phyloP scores from a whole-genome alignment of 495 filamentous ascomycete species.

The Penicillium verhagenii region DNA sequence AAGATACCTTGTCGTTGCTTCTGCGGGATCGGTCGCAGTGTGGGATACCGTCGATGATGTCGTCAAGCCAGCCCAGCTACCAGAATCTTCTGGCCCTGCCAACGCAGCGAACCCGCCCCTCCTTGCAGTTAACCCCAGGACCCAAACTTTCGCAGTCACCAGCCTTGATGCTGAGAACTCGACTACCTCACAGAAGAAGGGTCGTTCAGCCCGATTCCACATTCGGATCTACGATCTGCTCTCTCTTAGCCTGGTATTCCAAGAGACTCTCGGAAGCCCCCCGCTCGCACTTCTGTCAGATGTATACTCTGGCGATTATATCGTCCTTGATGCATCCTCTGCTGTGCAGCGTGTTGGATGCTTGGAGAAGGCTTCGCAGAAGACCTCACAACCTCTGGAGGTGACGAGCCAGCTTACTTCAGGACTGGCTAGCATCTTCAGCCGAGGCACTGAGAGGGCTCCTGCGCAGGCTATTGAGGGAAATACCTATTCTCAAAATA shows the following conservation, averaged over 20 bases:
- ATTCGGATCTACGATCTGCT: constrained; percentile 41
- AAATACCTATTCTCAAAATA: constrained; percentile 54
- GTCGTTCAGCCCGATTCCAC: constrained; percentile 20
- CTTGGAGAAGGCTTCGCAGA: constrained; percentile 53
- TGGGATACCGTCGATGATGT: constrained; percentile 47
- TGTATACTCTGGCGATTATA: constrained; percentile 54
- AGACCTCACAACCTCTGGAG: constrained; percentile 48
- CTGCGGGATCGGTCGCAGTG: constrained; percentile 33
- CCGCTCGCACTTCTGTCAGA: constrained; percentile 40
- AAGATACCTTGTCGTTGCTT: constrained; percentile 35
- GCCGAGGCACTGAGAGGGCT: constrained; percentile 21
- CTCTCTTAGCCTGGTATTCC: constrained; percentile 28
- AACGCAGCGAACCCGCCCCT: constrained; percentile 15
- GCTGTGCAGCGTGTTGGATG: constrained; percentile 51
- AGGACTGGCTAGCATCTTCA: constrained; percentile 52
- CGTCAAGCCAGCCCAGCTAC: constrained; percentile 27
- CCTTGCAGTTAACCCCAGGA: constrained; percentile 38
- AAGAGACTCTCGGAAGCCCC: constrained; percentile 22
- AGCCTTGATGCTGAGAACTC: constrained; percentile 3
- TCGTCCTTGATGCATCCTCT: constrained; percentile 47
- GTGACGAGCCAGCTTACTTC: constrained; percentile 42
- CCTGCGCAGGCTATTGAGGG: constrained; percentile 35
- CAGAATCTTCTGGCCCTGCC: constrained; percentile 6
- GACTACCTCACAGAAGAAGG: constrained; percentile 20
- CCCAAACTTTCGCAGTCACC: constrained; percentile 37